A percentile compares a stretch with the other conserved stretches of the same genome.
These are phyloP conservation scores for Strobilomyces dryophilus DNA, from an alignment of 768 basidiomycete species.

Conservation along the genomic window DNA sequence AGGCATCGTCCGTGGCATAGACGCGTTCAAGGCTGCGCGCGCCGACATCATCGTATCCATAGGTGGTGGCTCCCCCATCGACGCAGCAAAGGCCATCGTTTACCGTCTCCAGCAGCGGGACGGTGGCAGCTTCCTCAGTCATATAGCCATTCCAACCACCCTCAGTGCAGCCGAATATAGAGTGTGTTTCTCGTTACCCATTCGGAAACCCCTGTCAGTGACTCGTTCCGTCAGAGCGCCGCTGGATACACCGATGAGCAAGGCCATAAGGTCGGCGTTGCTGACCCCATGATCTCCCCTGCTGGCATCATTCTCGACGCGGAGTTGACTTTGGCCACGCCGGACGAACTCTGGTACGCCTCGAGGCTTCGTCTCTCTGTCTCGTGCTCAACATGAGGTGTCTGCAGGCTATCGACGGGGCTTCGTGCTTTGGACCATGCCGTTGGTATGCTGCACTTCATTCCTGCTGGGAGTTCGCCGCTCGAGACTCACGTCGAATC, in stretches of 20 bases:
- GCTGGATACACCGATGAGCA: slow-evolving; percentile 71
- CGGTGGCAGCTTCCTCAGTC: slow-evolving; percentile 49
- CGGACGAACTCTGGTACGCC: slow-evolving; percentile 65
- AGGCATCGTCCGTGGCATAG: slow-evolving; percentile 55
- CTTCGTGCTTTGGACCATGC: slow-evolving; percentile 78
- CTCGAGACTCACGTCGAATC: neutral
- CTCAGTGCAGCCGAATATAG: slow-evolving; percentile 76
- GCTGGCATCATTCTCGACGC: slow-evolving; percentile 76
- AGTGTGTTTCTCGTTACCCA: slow-evolving; percentile 33
- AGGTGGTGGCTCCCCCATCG: slow-evolving; percentile 79
- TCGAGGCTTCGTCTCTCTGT: slow-evolving; percentile 4
- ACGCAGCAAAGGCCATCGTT: slow-evolving; percentile 70
- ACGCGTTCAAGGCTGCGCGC: slow-evolving; percentile 48
- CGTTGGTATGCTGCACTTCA: slow-evolving; percentile 46
- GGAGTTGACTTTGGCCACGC: slow-evolving; percentile 67
- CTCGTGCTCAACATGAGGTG: slow-evolving; percentile 11
- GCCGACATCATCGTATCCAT: slow-evolving; percentile 71
- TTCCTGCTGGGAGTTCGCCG: neutral
- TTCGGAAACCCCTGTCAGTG: neutral
- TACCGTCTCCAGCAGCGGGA: slow-evolving; percentile 56
- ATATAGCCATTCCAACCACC: slow-evolving; percentile 82
- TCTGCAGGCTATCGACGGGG: slow-evolving; percentile 67
- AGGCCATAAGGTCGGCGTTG: slow-evolving; percentile 57
- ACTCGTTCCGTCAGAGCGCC: slow-evolving; percentile 40
- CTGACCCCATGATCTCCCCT: slow-evolving; percentile 55